Evolutionary conservation across 1,139 yeast species (phyloP).

Genomic region (Kodamaea alishanica): DNA sequence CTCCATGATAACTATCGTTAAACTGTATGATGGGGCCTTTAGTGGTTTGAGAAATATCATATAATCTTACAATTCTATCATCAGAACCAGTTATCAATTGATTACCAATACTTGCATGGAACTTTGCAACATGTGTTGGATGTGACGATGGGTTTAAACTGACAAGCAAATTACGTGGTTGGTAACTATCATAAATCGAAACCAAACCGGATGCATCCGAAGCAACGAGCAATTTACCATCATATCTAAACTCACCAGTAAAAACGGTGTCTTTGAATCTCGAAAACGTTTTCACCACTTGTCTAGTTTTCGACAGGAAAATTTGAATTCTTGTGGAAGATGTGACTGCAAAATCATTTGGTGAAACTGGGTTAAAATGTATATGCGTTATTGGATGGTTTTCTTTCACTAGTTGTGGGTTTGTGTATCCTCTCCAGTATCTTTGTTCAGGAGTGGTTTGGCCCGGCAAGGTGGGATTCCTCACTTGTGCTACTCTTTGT

Average conservation of each 20-base stretch:
- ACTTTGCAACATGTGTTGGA: conserved; percentile 93
- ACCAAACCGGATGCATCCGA: conserved; percentile 88
- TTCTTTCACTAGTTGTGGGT: conserved; percentile 88
- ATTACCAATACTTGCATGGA: conserved; percentile 69
- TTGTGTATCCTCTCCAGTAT: conserved; percentile 85
- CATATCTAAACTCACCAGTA: conserved; percentile 76
- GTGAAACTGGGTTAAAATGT: conserved; percentile 79
- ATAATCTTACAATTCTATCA: conserved; percentile 79
- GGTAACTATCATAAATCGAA: conserved; percentile 75
- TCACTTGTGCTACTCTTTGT: conserved; percentile 63
- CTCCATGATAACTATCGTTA: conserved; percentile 66
- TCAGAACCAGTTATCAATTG: conserved; percentile 86
- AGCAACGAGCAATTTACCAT: conserved; percentile 80
- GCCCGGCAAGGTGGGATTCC: conserved; percentile 70
- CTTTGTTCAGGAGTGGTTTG: conserved; percentile 92
- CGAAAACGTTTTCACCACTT: conserved; percentile 83
- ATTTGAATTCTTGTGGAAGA: conserved; percentile 90
- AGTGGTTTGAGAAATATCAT: conserved; percentile 79
- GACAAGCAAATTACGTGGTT: conserved; percentile 74
- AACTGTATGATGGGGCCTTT: conserved; percentile 64
- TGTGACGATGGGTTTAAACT: conserved; percentile 78
- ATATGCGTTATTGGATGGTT: conserved; percentile 88
- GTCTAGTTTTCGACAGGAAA: conserved; percentile 88
- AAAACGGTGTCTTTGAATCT: conserved; percentile 90
- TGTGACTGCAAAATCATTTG: conserved; percentile 92